phyloP scores from a whole-genome alignment of 768 basidiomycete genomes.

The Tricholoma terreum region DNA sequence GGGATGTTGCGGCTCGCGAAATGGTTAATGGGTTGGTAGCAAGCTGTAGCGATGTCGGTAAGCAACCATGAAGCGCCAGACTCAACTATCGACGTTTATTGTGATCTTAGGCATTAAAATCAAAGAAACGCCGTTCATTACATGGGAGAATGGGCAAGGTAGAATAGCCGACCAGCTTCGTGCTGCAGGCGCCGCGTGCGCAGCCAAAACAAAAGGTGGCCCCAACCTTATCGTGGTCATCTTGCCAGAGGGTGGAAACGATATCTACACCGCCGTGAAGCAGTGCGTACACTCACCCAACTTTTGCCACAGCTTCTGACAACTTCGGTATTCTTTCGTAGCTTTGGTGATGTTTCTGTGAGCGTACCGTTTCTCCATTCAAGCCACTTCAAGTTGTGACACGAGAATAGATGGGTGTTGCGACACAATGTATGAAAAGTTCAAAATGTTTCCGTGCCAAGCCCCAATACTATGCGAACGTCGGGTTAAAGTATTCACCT shows the following conservation, averaged over 20 bases:
- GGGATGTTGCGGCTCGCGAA: constrained; percentile 41
- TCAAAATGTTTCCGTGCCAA: constrained; percentile 65
- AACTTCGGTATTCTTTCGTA: constrained; percentile 21
- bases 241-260: constrained; percentile 71
- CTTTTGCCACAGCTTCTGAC: neutral
- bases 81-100: neutral
- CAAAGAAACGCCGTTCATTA: constrained; percentile 41
- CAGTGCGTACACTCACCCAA: constrained; percentile 47
- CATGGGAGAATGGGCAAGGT: constrained; percentile 59
- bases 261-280: constrained; percentile 75
- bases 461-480: constrained; percentile 78
- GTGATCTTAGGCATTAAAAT: constrained; percentile 54
- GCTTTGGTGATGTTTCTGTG: constrained; percentile 69
- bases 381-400: neutral
- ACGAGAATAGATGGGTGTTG: constrained; percentile 55
- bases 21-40: constrained; percentile 52
- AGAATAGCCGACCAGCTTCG: constrained; percentile 51
- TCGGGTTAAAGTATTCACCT: constrained; percentile 61
- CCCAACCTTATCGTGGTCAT: constrained; percentile 65
- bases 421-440: constrained; percentile 76
- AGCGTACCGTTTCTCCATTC: constrained; percentile 12
- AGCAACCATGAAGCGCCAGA: constrained; percentile 20
- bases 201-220: constrained; percentile 38
- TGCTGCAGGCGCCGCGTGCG: constrained; percentile 39
- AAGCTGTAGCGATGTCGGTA: constrained; percentile 57